phyloP scores from a whole-genome alignment of 495 filamentous ascomycete species.

The Penicillium parvum region DNA sequence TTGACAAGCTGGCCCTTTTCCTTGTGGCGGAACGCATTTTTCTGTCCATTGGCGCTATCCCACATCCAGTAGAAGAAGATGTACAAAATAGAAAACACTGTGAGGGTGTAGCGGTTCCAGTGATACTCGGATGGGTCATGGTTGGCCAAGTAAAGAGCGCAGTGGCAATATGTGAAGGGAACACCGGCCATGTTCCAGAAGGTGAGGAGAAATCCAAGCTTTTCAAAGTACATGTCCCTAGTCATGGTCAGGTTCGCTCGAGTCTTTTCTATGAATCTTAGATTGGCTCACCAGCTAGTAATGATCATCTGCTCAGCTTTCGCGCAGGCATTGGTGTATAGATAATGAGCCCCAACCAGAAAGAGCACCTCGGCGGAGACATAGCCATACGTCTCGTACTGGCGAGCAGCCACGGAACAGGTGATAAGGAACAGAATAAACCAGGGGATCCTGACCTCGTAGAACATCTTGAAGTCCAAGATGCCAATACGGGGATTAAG shows the following conservation, averaged over 20 bases:
- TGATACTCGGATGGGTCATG: slow-evolving; percentile 76
- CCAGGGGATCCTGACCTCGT: slow-evolving; percentile 96
- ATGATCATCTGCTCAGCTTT: slow-evolving; percentile 96
- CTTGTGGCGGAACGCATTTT: slow-evolving; percentile 84
- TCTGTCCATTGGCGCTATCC: slow-evolving; percentile 89
- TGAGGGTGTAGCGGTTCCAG: slow-evolving; percentile 66
- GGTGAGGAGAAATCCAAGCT: slow-evolving; percentile 99
- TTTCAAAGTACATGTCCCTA: slow-evolving; percentile 98
- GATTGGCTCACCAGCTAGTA: slow-evolving; percentile 67
- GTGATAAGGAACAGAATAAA: slow-evolving; percentile 83
- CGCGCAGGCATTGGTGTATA: slow-evolving; percentile 94
- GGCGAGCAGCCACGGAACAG: slow-evolving; percentile 71
- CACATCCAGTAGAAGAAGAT: slow-evolving; percentile 88
- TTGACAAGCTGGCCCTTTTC: slow-evolving; percentile 68
- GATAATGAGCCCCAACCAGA: slow-evolving; percentile 85
- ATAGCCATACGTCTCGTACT: slow-evolving; percentile 87
- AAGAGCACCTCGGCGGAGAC: slow-evolving; percentile 87
- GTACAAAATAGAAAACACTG: slow-evolving; percentile 64
- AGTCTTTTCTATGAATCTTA: neutral
- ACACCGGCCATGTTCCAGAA: slow-evolving; percentile 99
- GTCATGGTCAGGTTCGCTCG: neutral
- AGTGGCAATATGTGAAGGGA: slow-evolving; percentile 96
- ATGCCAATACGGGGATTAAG: slow-evolving; percentile 89
- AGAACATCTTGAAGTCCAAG: slow-evolving; percentile 99
- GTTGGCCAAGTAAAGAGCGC: slow-evolving; percentile 87